phyloP scores from a whole-genome alignment of 1,284 basidiomycete genomes.

The Cryptococcus deneoformans region DNA sequence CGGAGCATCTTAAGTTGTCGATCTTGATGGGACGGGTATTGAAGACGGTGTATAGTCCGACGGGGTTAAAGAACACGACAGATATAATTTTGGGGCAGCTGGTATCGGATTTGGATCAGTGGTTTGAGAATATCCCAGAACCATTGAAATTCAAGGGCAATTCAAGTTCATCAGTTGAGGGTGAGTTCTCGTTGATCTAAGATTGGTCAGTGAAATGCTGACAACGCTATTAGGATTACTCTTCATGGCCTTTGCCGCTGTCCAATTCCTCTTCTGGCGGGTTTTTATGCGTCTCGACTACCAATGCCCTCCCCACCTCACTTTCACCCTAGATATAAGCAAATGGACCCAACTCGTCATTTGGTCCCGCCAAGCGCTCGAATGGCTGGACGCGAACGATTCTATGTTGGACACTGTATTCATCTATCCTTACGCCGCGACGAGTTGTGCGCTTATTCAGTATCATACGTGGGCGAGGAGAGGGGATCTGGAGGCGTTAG shows the following conservation, averaged over 20 bases:
- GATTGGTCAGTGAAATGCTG: neutral
- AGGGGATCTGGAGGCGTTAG: conserved; percentile 68
- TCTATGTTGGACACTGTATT: conserved; percentile 80
- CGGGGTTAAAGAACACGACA: conserved; percentile 74
- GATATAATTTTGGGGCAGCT: conserved; percentile 71
- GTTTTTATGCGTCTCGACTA: conserved; percentile 95
- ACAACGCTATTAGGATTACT: conserved; percentile 62
- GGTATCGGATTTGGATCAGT: conserved; percentile 69
- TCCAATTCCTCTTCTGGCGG: conserved; percentile 73
- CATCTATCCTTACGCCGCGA: conserved; percentile 81
- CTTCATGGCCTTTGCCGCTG: conserved; percentile 79
- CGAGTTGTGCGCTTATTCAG: conserved; percentile 85
- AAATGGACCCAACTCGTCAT: conserved; percentile 71
- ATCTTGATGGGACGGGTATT: conserved; percentile 81
- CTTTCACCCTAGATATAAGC: conserved; percentile 73
- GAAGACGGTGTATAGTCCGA: conserved; percentile 81
- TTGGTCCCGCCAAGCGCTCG: conserved; percentile 74
- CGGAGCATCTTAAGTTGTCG: conserved; percentile 81
- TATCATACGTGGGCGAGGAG: conserved; percentile 90
- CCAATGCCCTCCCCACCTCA: conserved; percentile 76
- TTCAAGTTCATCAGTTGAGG: conserved; percentile 53
- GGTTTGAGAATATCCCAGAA: conserved; percentile 71
- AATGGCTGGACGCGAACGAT: conserved; percentile 84
- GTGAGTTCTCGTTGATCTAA: conserved; percentile 36
- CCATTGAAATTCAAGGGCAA: conserved; percentile 68